Conservation (phyloP, 768 basidiomycete species). For the Lanmaoa rubissima region DNA sequence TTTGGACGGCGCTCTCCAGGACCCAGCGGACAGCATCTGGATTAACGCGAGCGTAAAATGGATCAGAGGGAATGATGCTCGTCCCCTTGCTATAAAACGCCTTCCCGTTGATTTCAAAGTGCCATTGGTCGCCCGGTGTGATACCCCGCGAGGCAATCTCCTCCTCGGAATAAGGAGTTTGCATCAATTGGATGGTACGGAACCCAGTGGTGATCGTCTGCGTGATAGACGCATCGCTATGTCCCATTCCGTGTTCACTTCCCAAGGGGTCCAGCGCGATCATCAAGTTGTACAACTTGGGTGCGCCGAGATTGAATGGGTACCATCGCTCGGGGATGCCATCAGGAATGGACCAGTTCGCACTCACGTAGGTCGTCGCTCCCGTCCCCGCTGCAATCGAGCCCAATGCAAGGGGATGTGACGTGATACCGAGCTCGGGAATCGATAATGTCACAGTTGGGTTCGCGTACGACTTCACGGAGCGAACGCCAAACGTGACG, state of each 20-base stretch:
- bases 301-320: slow-evolving; percentile 53
- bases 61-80: slow-evolving; percentile 61
- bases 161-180: slow-evolving; percentile 44
- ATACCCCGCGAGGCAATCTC: slow-evolving; percentile 48
- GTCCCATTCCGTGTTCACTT: not conserved
- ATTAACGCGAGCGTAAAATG: slow-evolving; percentile 52
- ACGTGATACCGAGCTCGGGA: slow-evolving; percentile 45
- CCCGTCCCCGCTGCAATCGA: slow-evolving; percentile 21
- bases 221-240: slow-evolving; percentile 25
- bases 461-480: slow-evolving; percentile 34
- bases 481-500: slow-evolving; percentile 49
- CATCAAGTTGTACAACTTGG: slow-evolving; percentile 52
- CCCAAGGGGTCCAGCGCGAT: slow-evolving; percentile 36
- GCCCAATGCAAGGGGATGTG: slow-evolving; percentile 27
- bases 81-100: slow-evolving; percentile 22
- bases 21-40: slow-evolving; percentile 54
- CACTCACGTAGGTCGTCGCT: slow-evolving; percentile 41
- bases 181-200: slow-evolving; percentile 55
- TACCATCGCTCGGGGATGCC: slow-evolving; percentile 50
- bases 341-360: slow-evolving; percentile 46
- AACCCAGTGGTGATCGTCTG: slow-evolving; percentile 53
- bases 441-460: slow-evolving; percentile 44
- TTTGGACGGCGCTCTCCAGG: slow-evolving; percentile 17
- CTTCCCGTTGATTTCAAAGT: slow-evolving; percentile 58
- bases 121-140: slow-evolving; percentile 59